Evolutionary conservation across 208 protist species (phyloP), one percentile per base, ranked within the genome.

Genomic region (Leishmania turanica): DNA sequence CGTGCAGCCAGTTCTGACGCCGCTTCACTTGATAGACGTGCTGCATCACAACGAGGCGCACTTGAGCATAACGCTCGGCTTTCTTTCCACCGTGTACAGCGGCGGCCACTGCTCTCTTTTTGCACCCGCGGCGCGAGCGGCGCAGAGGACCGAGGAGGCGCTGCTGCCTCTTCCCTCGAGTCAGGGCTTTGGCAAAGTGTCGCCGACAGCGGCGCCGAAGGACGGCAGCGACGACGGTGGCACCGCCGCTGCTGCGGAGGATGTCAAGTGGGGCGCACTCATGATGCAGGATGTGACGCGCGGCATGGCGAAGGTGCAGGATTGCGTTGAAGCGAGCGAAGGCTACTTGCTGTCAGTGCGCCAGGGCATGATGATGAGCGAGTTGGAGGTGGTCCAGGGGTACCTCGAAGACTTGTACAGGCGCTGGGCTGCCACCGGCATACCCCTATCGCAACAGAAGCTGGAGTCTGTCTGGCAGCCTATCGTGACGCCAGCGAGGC

Each of bases 71-170:
- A 86, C 89, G 21, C 34, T 94, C 19, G 87, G 77, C 79, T 97
- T 96, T 77, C 72, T 97, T 7, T 84, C 83, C 62, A 92, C 84
- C 45, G 79, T 91, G 34, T 92, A 91, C 84, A 86, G 91, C 60
- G 95, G 95, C 47, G 92, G 95, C 13, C 92, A 97, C 83, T 97
- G 92, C 85, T 96, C 95, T 1, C 83, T 97, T 37, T 97, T 97
- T 65, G 42, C 64, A 78, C 80, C 75, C 24, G 19, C 24, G 42
- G 49, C n/a, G 37, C 34, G 31, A 40, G 66, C 27, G 11, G 47
- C 17, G 37, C 34, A 37, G 54, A 53, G 24, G 68, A 31, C 27
- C 19, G 66, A 42, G 27, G 1, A 17, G 42, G 53, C 74, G 68
- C 56, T 31, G 31, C 49, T 73, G 58, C 49, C 70, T 5, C 70